Evolutionary conservation across 2,329 filamentous ascomycete genomes (phyloP).

Genomic region (Paradendryphiella salina): DNA sequence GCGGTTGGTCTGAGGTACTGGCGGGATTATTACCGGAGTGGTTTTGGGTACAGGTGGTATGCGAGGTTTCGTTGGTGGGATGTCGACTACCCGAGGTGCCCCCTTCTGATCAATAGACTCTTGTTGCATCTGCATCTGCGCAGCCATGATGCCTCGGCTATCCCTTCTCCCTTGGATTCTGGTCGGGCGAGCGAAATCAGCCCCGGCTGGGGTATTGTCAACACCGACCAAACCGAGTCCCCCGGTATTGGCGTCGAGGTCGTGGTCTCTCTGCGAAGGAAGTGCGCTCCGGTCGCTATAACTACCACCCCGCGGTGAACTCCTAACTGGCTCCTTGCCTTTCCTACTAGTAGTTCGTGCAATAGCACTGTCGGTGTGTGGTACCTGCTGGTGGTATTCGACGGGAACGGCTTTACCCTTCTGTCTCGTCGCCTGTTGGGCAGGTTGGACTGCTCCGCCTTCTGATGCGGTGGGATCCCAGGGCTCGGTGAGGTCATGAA

Average conservation of each 20-base stretch:
- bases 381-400: conserved; percentile 17
- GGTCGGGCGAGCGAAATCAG: conserved; percentile 37
- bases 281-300: conserved; percentile 37
- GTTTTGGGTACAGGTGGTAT: conserved; percentile 28
- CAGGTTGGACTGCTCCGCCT: conserved; percentile 22
- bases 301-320: conserved; percentile 33
- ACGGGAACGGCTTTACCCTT: conserved; percentile 24
- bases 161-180: conserved; percentile 32
- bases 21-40: conserved; percentile 15
- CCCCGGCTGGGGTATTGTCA: conserved; percentile 31
- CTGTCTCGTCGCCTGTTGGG: conserved; percentile 26
- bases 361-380: conserved; percentile 24
- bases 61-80: conserved; percentile 27
- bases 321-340: conserved; percentile 39
- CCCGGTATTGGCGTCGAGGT: conserved; percentile 27
- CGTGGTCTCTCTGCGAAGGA: conserved; percentile 30
- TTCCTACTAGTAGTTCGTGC: conserved; percentile 33
- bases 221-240: conserved; percentile 42
- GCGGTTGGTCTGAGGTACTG: conserved; percentile 40
- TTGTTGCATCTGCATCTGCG: conserved; percentile 46
- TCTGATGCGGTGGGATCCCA: conserved; percentile 40
- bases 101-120: conserved; percentile 44
- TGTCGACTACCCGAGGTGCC: conserved; percentile 39
- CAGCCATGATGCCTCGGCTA: conserved; percentile 42
- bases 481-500: conserved; percentile 41